Evolutionary conservation across 129 eudicot genomes (phyloP).

Genomic region (Artemisia tridentata): DNA sequence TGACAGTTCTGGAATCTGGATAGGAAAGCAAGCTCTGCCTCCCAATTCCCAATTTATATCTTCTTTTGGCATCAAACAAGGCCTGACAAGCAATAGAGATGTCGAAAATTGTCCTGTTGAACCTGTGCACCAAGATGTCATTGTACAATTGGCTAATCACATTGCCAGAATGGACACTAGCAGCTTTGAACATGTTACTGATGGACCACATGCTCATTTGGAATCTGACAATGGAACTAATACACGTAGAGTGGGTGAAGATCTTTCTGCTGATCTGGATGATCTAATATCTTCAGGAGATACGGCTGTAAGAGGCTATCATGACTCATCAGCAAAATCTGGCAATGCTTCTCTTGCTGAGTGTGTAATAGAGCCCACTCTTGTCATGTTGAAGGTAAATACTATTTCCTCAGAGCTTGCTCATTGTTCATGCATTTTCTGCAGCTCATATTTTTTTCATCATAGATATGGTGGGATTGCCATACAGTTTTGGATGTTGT

Average conservation of each 20-base stretch:
- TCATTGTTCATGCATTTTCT: not conserved
- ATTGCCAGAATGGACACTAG: constrained; percentile 51
- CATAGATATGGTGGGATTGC: not conserved
- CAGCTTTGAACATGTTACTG: constrained; percentile 42
- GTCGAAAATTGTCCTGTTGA: constrained; percentile 38
- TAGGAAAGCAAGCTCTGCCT: constrained; percentile 52
- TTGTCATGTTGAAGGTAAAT: constrained; percentile 88
- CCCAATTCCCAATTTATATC: constrained; percentile 43
- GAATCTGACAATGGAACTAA: constrained; percentile 54
- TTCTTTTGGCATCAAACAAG: constrained; percentile 36
- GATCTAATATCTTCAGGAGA: constrained; percentile 38
- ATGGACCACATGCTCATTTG: constrained; percentile 39
- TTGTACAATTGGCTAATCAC: constrained; percentile 44
- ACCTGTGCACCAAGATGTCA: constrained; percentile 37
- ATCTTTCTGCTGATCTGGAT: constrained; percentile 50
- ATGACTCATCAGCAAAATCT: constrained; percentile 53
- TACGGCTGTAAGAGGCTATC: constrained; percentile 38
- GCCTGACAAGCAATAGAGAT: constrained; percentile 24
- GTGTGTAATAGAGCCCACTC: constrained; percentile 85
- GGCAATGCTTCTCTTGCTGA: constrained; percentile 84
- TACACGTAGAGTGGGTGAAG: constrained; percentile 57
- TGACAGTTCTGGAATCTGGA: constrained; percentile 82
- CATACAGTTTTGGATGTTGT: not conserved
- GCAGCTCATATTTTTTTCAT: not conserved
- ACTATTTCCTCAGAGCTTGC: not conserved